Evolutionary conservation across 192 early-diverging fungal species (phyloP), one percentile per base, ranked within the genome.

Genomic region (Coemansia sp.): DNA sequence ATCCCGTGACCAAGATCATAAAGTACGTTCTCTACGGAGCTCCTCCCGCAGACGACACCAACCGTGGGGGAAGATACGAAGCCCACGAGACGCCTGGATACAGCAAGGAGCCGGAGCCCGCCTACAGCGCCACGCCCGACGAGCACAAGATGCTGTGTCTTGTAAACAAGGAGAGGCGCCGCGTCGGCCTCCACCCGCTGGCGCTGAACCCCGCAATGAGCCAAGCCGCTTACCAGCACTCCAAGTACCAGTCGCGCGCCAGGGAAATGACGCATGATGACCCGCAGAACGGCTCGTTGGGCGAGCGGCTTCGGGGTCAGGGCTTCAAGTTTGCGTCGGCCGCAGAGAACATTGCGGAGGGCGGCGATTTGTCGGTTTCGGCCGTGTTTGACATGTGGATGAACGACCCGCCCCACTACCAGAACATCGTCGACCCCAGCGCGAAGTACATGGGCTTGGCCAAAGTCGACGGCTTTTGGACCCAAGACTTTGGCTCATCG

Each of bases 401-500:
- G 54, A 61, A 65, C 13, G 78, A 79, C 50, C 71, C 73, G 17
- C 59, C 61, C 9, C 83, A 85, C 35, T 77, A 79, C 60, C 49
- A 66, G 35, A 85, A 85, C 35, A 76, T 85, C 13, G 61, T 79
- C 17, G 67, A 70, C 40, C 73, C 80, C 9, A 45, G 68, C 17
- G 66, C 69, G 8, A 74, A 22, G 13, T 73, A 54, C 57, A 76
- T 85, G 80, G 83, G 83, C 7, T 19, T 82, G 41, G 67, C 81
- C 22, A 62, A 69, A 14, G 69, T 73, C 17, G 61, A 85, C 23
- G 77, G 76, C 7, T 79, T 69, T 58, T 85, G 83, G 83, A 85
- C 83, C 49, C 83, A 85, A 71, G 83, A 79, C 38, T 83, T 83
- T 64, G 81, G 71, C 42, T 74, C 72, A 15, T 45, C 25, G 7